Percentiles rank a stretch among this genome's conserved stretches.
Conservation (phyloP, 768 basidiomycete species). For the Fibroporia radiculosa region DNA sequence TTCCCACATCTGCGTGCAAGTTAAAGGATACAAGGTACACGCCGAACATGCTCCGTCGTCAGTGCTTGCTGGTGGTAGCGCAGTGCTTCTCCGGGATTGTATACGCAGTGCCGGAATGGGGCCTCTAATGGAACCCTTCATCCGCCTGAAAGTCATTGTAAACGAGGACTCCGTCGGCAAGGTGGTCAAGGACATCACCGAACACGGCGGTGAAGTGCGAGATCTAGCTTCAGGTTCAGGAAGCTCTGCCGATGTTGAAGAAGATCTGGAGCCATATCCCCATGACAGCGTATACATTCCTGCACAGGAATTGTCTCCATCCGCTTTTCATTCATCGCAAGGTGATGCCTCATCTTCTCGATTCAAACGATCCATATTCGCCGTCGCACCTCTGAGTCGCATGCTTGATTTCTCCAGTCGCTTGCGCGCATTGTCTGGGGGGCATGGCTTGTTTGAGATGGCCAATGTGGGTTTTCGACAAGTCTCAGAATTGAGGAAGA, state of each 20-base stretch:
- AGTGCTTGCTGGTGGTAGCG: slow-evolving; percentile 37
- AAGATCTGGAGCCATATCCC: slow-evolving; percentile 36
- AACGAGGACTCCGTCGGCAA: slow-evolving; percentile 64
- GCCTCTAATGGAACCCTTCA: slow-evolving; percentile 72
- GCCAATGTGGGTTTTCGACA: slow-evolving; percentile 65
- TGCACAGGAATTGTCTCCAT: slow-evolving; percentile 70
- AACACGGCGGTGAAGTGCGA: slow-evolving; percentile 71
- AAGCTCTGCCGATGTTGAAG: slow-evolving; percentile 30
- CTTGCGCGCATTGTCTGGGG: slow-evolving; percentile 74
- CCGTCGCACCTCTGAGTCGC: slow-evolving; percentile 68
- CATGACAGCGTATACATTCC: slow-evolving; percentile 71
- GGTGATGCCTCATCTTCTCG: slow-evolving; percentile 24
- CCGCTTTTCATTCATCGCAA: slow-evolving; percentile 30
- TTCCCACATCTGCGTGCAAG: slow-evolving; percentile 52
- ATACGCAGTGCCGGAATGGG: slow-evolving; percentile 61
- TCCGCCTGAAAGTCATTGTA: slow-evolving; percentile 60
- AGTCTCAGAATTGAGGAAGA: slow-evolving; percentile 52
- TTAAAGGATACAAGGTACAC: slow-evolving; percentile 39
- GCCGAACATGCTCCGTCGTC: slow-evolving; percentile 14
- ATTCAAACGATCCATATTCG: slow-evolving; percentile 60
- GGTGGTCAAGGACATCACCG: slow-evolving; percentile 78
- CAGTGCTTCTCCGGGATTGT: slow-evolving; percentile 53
- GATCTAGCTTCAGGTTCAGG: slow-evolving; percentile 49
- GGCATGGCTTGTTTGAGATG: slow-evolving; percentile 79
- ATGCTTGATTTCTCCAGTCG: slow-evolving; percentile 78